Percentiles rank a stretch among this genome's conserved stretches.
Evolutionary conservation across 306 rosid genomes (phyloP).

Genomic region (Cucumis hystrix): DNA sequence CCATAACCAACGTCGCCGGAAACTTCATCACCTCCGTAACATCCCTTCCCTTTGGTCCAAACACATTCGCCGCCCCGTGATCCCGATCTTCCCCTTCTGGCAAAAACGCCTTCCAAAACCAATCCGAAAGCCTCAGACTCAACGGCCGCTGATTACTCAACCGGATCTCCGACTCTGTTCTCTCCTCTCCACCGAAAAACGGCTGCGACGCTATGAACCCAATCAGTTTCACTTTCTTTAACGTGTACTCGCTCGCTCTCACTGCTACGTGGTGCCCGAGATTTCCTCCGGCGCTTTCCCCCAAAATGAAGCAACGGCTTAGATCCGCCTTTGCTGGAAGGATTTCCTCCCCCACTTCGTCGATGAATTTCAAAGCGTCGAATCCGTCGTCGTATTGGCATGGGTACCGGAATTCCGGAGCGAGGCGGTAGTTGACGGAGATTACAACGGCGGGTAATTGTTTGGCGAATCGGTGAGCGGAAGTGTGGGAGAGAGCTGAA

Average conservation of each 20-base stretch:
- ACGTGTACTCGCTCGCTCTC: not conserved
- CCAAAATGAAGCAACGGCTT: slow-evolving; percentile 11
- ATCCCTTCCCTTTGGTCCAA: slow-evolving; percentile 12
- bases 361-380: slow-evolving; percentile 19
- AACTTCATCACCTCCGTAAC: not conserved
- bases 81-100: slow-evolving; percentile 13
- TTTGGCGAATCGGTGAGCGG: slow-evolving; percentile 4
- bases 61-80: slow-evolving; percentile 15
- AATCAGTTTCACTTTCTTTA: not conserved
- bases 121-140: not conserved
- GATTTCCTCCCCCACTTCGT: not conserved
- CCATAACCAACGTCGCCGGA: slow-evolving; percentile 13
- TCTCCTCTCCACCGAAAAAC: slow-evolving; percentile 21
- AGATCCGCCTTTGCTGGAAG: slow-evolving; percentile 1
- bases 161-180: slow-evolving; percentile 17
- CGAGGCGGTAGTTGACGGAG: slow-evolving; percentile 22
- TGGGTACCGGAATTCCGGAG: slow-evolving; percentile 16
- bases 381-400: slow-evolving; percentile 19
- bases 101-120: slow-evolving; percentile 21
- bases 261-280: slow-evolving; percentile 22
- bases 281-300: slow-evolving; percentile 28
- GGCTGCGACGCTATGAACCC: slow-evolving; percentile 24
- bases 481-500: not conserved
- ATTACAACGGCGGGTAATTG: slow-evolving; percentile 11
- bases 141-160: not conserved